Evolutionary conservation across 2,329 filamentous ascomycete species (phyloP), one percentile per base, ranked within the genome.

Genomic region (Cercospora sp.): DNA sequence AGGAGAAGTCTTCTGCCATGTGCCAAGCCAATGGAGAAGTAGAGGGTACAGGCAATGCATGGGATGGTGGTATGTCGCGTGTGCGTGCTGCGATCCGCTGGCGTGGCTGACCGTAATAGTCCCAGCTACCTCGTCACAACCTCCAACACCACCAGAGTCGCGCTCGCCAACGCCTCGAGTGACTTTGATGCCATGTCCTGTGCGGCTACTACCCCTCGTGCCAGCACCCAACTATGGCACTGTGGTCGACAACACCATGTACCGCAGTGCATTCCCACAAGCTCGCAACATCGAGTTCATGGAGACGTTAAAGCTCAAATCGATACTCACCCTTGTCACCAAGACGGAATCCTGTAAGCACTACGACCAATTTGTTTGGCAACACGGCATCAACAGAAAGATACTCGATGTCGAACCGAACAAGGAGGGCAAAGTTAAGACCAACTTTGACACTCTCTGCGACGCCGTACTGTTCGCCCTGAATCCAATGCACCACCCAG

Each of bases 381-480:
- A 82, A 5, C 88, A 90, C 72, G 85, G 84, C 69, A 94, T 97
- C 75, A 85, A 85, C 55, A 92, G 96, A 74, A 83, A 89, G 71
- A 84, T 91, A 51, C 90, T 97, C 75, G 86, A 90, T 72, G 91
- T 97, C 83, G 87, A 89, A 70, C 91, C 93, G n/a, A 97, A 96
- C 72, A 97, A 97, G 80, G 93, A 94, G 61, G 80, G 82, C 16
- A 84, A 90, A 65, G 85, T 85, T 8, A 58, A 69, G 6, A 92
- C 92, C 40, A 87, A 90, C 0, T 77, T 87, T 7, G 79, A 83
- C 55, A 88, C 89, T 28, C 92, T 97, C 85, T 85, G 86, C 70
- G 82, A 87, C 7, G 92, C 94, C 57, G 84, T 97, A 26, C 83
- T 86, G 12, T 82, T 94, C 51, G 86, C 94, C 49, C 84, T 94